Conservation (phyloP, 805 yeast genomes). For the Yarrowia alimentaria region DNA sequence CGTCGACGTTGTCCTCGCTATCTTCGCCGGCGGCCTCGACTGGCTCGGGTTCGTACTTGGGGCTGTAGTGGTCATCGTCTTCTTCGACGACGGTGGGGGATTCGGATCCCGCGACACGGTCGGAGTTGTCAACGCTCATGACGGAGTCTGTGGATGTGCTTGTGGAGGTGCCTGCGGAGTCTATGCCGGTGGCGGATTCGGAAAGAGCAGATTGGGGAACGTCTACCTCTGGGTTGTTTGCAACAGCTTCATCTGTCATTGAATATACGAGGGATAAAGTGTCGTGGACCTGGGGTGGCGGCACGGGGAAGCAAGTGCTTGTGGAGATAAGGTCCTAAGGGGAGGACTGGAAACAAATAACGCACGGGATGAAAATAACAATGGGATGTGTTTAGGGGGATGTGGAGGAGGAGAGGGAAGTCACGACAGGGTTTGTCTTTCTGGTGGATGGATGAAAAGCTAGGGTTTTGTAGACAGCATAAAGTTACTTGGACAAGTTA, state of each 20-base stretch:
- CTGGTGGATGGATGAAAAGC: too few species aligned
- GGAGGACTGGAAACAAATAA: too few species aligned
- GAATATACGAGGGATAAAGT: too few species aligned
- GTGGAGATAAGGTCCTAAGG: too few species aligned
- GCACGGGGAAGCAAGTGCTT: too few species aligned
- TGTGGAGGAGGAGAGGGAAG: too few species aligned
- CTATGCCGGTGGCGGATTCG: constrained; percentile 4
- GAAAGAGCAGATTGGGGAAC: constrained; percentile 4
- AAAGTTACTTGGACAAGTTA: too few species aligned
- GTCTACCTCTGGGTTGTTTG: constrained; percentile 3
- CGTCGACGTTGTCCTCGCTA: constrained; percentile 3
- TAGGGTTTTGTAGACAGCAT: too few species aligned
- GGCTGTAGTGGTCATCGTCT: constrained; percentile 28
- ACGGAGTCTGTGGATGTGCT: constrained; percentile 19
- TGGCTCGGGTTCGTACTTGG: constrained; percentile 17
- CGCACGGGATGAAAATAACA: too few species aligned
- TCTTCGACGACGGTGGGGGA: constrained; percentile 24
- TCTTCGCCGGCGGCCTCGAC: constrained; percentile 6
- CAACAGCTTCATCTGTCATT: neutral
- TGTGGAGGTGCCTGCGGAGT: constrained; percentile 8
- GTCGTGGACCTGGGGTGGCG: too few species aligned
- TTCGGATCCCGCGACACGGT: constrained; percentile 1
- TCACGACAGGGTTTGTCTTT: too few species aligned
- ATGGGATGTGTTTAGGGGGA: too few species aligned
- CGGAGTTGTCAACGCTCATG: constrained; percentile 14